A percentile compares a stretch with the other conserved stretches of the same genome.
phyloP scores from a whole-genome alignment of 257 asterid species.

The Ehretia macrophylla region DNA sequence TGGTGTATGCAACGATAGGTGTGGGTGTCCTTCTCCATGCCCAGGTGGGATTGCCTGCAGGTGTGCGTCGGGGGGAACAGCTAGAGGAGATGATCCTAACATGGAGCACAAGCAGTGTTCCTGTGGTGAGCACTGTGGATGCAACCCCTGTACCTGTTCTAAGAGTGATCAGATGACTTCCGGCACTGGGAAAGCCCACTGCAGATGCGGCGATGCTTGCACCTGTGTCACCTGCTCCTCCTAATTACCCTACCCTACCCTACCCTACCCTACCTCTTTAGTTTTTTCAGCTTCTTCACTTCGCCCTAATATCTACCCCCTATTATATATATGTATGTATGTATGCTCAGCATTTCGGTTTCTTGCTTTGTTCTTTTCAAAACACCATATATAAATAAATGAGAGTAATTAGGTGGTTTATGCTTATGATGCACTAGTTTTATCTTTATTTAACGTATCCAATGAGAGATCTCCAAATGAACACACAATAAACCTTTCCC shows the following conservation, averaged over 20 bases:
- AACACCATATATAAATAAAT: too few species aligned
- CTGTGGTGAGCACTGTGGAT: constrained; percentile 61
- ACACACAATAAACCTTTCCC: too few species aligned
- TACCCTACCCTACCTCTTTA: too few species aligned
- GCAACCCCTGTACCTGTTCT: constrained; percentile 56
- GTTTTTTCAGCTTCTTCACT: too few species aligned
- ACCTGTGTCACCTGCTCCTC: constrained; percentile 43
- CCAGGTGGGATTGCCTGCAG: constrained; percentile 43
- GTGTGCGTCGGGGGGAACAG: constrained; percentile 23
- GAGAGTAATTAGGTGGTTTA: too few species aligned
- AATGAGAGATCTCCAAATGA: too few species aligned
- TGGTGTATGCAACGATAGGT: constrained; percentile 35
- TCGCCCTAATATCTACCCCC: too few species aligned
- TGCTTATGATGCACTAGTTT: too few species aligned
- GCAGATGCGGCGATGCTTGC: constrained; percentile 51
- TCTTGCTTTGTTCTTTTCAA: too few species aligned
- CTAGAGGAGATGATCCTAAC: not conserved
- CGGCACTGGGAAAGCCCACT: constrained; percentile 46
- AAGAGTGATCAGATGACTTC: not conserved
- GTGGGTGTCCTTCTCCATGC: constrained; percentile 68
- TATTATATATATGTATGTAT: too few species aligned
- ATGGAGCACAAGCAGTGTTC: constrained; percentile 54
- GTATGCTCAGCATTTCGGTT: too few species aligned
- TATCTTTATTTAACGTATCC: too few species aligned
- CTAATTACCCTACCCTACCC: not conserved